Evolutionary conservation across 129 eudicot genomes (phyloP).

Genomic region (Chrysanthemum lavandulifolium): DNA sequence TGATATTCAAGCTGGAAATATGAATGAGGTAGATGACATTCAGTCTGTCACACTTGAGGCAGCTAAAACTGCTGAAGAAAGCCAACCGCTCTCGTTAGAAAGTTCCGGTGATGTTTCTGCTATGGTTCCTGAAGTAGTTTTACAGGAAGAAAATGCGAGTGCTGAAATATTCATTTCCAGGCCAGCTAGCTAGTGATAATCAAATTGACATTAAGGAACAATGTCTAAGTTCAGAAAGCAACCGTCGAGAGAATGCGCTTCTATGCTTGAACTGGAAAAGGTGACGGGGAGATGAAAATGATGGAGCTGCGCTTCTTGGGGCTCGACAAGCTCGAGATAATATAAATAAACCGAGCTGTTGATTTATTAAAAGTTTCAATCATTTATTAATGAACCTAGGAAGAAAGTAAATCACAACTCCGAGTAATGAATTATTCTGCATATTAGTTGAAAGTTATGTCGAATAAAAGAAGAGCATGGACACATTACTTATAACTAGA

Average conservation of each 20-base stretch:
- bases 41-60: constrained; percentile 30
- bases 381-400: constrained; percentile 6
- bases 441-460: neutral
- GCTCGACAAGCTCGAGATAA: constrained; percentile 88
- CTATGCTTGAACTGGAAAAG: constrained; percentile 63
- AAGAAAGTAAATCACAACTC: constrained; percentile 7
- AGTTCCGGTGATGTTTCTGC: constrained; percentile 31
- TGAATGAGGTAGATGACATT: constrained; percentile 31
- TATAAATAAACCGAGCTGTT: neutral
- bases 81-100: constrained; percentile 29
- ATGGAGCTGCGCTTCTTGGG: constrained; percentile 91
- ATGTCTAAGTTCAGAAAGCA: constrained; percentile 26
- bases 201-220: constrained; percentile 34
- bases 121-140: constrained; percentile 35
- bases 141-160: constrained; percentile 34
- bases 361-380: neutral
- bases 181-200: constrained; percentile 27
- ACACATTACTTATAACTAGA: constrained; percentile 12
- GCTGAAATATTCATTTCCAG: constrained; percentile 25
- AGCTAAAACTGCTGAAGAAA: constrained; percentile 36
- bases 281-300: constrained; percentile 85
- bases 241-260: constrained; percentile 28
- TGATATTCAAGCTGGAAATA: constrained; percentile 33
- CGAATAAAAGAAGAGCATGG: constrained; percentile 15
- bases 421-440: constrained; percentile 10